phyloP scores from a whole-genome alignment of 2,329 filamentous ascomycete genomes.

The Coniochaeta pulveracea region DNA sequence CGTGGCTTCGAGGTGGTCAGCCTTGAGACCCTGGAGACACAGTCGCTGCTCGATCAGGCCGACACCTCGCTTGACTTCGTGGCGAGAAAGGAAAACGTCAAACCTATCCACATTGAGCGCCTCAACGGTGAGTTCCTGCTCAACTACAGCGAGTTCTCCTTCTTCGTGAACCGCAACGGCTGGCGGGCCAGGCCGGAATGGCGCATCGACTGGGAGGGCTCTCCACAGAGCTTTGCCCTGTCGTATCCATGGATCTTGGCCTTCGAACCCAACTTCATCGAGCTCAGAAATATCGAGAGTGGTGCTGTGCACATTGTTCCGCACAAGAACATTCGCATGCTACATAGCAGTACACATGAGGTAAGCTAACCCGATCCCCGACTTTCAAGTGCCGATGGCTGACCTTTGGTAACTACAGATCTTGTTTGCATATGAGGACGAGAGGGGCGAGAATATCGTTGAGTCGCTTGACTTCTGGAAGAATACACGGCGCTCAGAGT shows the following conservation, averaged over 20 bases:
- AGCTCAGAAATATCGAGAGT: conserved; percentile 90
- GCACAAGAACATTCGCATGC: conserved; percentile 92
- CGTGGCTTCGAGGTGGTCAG: conserved; percentile 96
- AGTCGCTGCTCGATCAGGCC: conserved; percentile 91
- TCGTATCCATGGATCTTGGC: conserved; percentile 96
- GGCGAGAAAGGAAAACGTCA: conserved; percentile 81
- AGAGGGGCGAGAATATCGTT: conserved; percentile 84
- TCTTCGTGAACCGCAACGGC: conserved; percentile 97
- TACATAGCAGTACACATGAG: conserved; percentile 95
- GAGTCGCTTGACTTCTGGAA: conserved; percentile 97
- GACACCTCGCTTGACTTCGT: conserved; percentile 98
- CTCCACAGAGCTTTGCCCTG: conserved; percentile 81
- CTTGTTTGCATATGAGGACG: conserved; percentile 94
- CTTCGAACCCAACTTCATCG: conserved; percentile 95
- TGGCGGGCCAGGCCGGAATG: conserved; percentile 95
- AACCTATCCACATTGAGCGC: conserved; percentile 93
- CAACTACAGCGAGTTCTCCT: conserved; percentile 97
- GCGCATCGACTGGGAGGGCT: conserved; percentile 96
- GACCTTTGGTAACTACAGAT: conserved; percentile 71
- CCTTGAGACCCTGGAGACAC: conserved; percentile 93
- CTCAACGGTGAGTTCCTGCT: conserved; percentile 94
- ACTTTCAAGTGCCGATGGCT: neutral
- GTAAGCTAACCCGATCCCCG: conserved; percentile 36
- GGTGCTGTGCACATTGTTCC: conserved; percentile 93
- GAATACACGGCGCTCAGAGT: conserved; percentile 40